Evolutionary conservation across 257 asterid genomes (phyloP), one percentile per base, ranked within the genome.

Genomic region (Lithospermum erythrorhizon): DNA sequence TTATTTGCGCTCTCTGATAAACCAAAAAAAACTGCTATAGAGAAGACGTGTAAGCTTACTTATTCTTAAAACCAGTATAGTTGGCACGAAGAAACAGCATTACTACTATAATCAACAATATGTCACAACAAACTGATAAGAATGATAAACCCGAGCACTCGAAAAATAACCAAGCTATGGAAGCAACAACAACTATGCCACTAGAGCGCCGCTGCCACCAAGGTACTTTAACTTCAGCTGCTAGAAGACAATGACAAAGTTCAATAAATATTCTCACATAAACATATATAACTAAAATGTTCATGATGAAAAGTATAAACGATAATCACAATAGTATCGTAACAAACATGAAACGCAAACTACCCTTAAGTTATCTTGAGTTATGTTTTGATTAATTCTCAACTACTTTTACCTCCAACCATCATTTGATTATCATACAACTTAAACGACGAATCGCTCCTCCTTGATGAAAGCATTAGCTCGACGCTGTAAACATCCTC

Each of bases 61-160:
- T 87, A 22, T 82, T 71, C 71, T 82, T 77, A 48, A 62, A 62
- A 72, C 61, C 87, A 63, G 95, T 83, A 77, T 74, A 89, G 70
- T 89, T 93, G 59, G 91, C 86, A 61, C 65, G 84, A 67, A 86
- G 76, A 78, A 84, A 93, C 75, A 81, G 81, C 71, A 84, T 72
- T 63, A 89, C 79, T 21, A 89, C 77, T 70, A 89, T 72, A 65
- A 86, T 68, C 81, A 93, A 83, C 75, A 93, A 78, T 57, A 84
- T 82, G 45, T 93, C 95, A 20, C 91, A 89, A 63, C 77, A 80
- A 67, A 86, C 82, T 54, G 95, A 72, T 67, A 93, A 75, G 77
- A 82, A 87, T 20, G 99, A 76, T 75, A 93, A 79, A 74, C 90
- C 95, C 30, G 99, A 83, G 68, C 70, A 75, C 82, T 84, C 96